phyloP scores from a whole-genome alignment of 371 early-diverging fungal genomes.

The Enterocytospora artemiae region DNA sequence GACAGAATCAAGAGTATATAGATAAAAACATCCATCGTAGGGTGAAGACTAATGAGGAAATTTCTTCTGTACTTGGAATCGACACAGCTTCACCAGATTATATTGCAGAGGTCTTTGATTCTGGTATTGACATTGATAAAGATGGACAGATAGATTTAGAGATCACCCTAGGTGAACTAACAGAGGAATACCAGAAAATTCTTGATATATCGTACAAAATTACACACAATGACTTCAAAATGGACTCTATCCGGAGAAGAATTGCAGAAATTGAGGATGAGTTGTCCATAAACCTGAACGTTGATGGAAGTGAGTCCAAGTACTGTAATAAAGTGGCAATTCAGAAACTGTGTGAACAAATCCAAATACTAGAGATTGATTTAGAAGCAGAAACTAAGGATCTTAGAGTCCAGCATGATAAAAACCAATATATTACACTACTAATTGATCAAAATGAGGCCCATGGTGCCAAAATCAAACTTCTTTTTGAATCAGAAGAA shows the following conservation, averaged over 20 bases:
- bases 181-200: background rate
- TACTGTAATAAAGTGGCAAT: background rate
- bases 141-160: too few relatives aligned
- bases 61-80: background rate
- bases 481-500: too few relatives aligned
- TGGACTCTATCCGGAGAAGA: conserved; percentile 4
- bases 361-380: too few relatives aligned
- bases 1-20: background rate
- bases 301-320: background rate
- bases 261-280: conserved; percentile 15
- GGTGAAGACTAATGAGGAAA: background rate
- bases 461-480: too few relatives aligned
- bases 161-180: too few relatives aligned
- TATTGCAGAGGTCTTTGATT: too few relatives aligned
- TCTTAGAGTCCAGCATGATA: too few relatives aligned
- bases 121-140: too few relatives aligned
- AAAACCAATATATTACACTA: too few relatives aligned
- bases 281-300: background rate
- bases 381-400: too few relatives aligned
- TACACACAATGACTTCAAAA: conserved; percentile 8
- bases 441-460: too few relatives aligned
- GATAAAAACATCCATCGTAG: background rate
- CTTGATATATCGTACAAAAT: conserved; percentile 6
- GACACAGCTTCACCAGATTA: too few relatives aligned
- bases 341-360: background rate